Evolutionary conservation across 495 filamentous ascomycete species (phyloP), one percentile per base, ranked within the genome.

Genomic region (Hypomontagnella submonticulosa): DNA sequence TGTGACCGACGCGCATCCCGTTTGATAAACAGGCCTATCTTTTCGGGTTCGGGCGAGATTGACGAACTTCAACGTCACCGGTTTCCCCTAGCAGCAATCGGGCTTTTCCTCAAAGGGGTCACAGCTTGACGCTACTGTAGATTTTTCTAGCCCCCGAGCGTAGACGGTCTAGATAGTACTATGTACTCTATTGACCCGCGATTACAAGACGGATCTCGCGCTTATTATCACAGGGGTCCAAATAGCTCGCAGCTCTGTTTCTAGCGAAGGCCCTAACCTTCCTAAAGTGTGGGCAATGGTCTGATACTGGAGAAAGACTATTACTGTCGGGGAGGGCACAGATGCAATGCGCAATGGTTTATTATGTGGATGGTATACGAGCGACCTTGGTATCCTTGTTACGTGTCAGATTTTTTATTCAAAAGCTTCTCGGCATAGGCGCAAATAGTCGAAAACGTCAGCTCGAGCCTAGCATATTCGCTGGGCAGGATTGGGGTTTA

Each of bases 151-250:
- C 36, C 49, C 42, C 13, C 40, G 20, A 19, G 38, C n/a, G 40
- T 47, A 36, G 32, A 53, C 46, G 37, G 18, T 27, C 23, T 51
- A 10, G 3, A 53, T 52, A 12, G 18, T 11, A 40, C 16, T 38
- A 18, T 19, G 2, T 49, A 34, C 32, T 37, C 34, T 42, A 50
- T 59, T 47, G 49, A 36, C 19, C 19, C 46, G 44, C 41, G 19
- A 57, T 46, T 52, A 59, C 54, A 54, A 63, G 49, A 63, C 49
- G 65, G 27, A 58, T 63, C 47, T 59, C 36, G 63, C 23, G 51
- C 48, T 55, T 55, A 55, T 55, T 56, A 56, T 49, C 37, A 16
- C 47, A 58, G 40, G 59, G 59, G 11, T 34, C 41, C 38, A 19
- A 48, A 61, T 61, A 61, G 23, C 41, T 57, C 38, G 23, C 16